Evolutionary conservation across 2,329 filamentous ascomycete species (phyloP).

Genomic region (Balansia obtecta): DNA sequence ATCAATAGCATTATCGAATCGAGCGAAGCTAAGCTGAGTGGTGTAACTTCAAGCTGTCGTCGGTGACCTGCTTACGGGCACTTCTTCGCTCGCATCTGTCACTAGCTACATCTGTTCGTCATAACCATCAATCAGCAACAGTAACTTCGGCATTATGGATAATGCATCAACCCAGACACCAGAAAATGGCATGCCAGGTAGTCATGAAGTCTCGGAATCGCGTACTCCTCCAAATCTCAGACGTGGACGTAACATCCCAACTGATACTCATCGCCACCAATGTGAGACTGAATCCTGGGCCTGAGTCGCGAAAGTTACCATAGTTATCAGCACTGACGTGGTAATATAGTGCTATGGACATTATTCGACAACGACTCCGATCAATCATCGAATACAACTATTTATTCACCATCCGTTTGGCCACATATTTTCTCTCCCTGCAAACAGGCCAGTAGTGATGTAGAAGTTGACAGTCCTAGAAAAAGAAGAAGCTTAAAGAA

Average conservation of each 20-base stretch:
- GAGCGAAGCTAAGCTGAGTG: no score
- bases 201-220: background rate
- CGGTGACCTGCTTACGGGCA: no score
- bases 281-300: background rate
- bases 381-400: background rate
- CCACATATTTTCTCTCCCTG: background rate
- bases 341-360: background rate
- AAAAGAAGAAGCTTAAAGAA: background rate
- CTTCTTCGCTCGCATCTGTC: no score
- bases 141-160: background rate
- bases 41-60: no score
- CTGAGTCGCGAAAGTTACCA: no score
- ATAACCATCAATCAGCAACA: no score
- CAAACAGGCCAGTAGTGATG: background rate
- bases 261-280: background rate
- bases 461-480: background rate
- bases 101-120: no score
- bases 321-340: background rate
- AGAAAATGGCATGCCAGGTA: background rate
- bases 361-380: background rate
- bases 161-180: background rate
- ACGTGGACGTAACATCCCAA: no score
- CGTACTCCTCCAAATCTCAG: background rate
- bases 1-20: no score
- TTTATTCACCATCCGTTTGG: background rate